phyloP scores from a whole-genome alignment of 2,329 filamentous ascomycete species.

The Thielaviopsis ethacetica region DNA sequence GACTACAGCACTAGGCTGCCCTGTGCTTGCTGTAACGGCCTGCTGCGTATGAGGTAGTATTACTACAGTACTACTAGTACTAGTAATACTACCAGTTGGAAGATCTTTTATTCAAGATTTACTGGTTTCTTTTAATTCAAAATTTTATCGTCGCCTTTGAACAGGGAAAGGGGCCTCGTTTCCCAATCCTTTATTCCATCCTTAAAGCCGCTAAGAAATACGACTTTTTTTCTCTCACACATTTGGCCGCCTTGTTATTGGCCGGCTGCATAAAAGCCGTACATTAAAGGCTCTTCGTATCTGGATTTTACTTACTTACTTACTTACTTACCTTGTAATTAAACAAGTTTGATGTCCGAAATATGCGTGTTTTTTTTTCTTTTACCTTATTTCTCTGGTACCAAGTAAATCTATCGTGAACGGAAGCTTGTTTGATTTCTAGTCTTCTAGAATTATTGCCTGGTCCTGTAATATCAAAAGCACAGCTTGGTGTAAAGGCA shows the following conservation, averaged over 20 bases:
- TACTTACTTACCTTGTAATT: too few species aligned
- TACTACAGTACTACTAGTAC: too few species aligned
- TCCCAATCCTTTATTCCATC: background rate
- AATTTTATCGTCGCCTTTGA: background rate
- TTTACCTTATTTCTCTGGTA: background rate
- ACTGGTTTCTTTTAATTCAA: background rate
- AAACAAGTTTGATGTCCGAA: background rate
- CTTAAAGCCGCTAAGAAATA: background rate
- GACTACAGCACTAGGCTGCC: background rate
- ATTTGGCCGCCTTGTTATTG: background rate
- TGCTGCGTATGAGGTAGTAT: too few species aligned
- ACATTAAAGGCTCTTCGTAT: background rate
- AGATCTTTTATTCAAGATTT: too few species aligned
- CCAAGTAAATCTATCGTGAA: background rate
- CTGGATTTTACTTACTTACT: background rate
- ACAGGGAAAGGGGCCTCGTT: background rate
- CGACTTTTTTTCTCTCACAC: background rate
- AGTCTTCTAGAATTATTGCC: background rate
- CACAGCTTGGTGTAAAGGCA: background rate
- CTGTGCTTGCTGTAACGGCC: background rate
- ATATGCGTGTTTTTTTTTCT: background rate
- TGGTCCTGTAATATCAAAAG: background rate
- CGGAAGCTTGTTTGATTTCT: background rate
- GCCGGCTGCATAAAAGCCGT: background rate
- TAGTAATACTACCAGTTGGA: too few species aligned